phyloP scores from a whole-genome alignment of 768 basidiomycete genomes.

The Fistulinella prunicolor region DNA sequence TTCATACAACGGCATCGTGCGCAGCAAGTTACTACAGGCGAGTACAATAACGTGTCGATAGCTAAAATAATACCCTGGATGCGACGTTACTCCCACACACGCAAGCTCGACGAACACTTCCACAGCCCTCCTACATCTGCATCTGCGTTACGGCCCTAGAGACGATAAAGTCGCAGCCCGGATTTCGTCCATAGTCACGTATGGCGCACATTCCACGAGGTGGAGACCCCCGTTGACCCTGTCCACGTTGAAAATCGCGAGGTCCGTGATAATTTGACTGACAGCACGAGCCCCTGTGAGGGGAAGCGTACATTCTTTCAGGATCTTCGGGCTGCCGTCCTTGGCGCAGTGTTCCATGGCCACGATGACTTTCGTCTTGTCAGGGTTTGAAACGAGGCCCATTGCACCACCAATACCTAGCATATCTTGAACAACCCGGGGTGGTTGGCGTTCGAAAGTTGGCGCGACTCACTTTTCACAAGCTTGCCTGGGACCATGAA shows the following conservation, averaged over 20 bases:
- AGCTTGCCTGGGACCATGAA: conserved; percentile 97
- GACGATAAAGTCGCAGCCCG: conserved; percentile 70
- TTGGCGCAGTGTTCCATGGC: conserved; percentile 89
- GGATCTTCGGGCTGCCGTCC: conserved; percentile 83
- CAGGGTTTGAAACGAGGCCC: conserved; percentile 93
- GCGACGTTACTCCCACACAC: too few species aligned
- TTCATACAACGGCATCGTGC: conserved; percentile 16
- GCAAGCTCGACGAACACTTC: too few species aligned
- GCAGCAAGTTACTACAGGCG: conserved; percentile 7
- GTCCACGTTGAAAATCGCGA: conserved; percentile 87
- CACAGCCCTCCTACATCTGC: conserved; percentile 23
- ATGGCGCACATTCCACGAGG: conserved; percentile 74
- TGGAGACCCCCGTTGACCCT: conserved; percentile 62
- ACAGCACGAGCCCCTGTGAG: conserved; percentile 83
- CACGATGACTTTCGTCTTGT: conserved; percentile 85
- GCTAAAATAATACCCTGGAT: neutral
- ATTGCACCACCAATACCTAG: conserved; percentile 91
- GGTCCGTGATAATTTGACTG: conserved; percentile 87
- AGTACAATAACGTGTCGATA: neutral
- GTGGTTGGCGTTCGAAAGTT: neutral
- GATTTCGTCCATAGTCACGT: conserved; percentile 77
- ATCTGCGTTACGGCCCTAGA: conserved; percentile 49
- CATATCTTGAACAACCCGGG: conserved; percentile 33
- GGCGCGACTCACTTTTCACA: conserved; percentile 55
- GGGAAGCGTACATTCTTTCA: conserved; percentile 75